These are phyloP conservation scores for Paramecium bursaria DNA, from an alignment of 73 alveolate species.

Conservation along the genomic window DNA sequence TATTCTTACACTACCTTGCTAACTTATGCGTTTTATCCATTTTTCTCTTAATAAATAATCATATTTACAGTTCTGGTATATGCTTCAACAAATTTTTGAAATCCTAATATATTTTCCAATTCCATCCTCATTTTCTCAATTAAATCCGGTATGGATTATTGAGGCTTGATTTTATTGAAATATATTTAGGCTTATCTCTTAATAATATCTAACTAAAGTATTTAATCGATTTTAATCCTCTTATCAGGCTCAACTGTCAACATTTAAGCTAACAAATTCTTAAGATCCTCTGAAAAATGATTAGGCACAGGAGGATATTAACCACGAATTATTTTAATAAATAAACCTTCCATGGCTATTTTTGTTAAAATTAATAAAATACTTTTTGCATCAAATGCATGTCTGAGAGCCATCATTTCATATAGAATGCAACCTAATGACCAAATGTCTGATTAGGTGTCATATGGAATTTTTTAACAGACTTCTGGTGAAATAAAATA, in stretches of 20 bases:
- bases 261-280: background rate
- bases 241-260: background rate
- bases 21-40: background rate
- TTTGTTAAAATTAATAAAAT: background rate
- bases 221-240: slow-evolving; percentile 7
- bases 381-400: slow-evolving; percentile 74
- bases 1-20: background rate
- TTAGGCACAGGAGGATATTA: slow-evolving; percentile 15
- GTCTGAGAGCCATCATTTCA: slow-evolving; percentile 79
- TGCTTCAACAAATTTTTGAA: background rate
- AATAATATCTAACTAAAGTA: background rate
- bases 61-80: background rate
- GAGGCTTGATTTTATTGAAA: background rate
- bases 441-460: slow-evolving; percentile 85
- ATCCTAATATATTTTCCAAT: slow-evolving; percentile 16
- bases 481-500: slow-evolving; percentile 83
- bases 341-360: slow-evolving; percentile 42
- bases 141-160: slow-evolving; percentile 7
- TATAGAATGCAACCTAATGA: slow-evolving; percentile 82
- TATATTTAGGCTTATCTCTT: background rate
- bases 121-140: slow-evolving; percentile 50
- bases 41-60: slow-evolving; percentile 23
- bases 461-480: slow-evolving; percentile 82
- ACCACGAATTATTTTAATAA: slow-evolving; percentile 20
- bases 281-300: slow-evolving; percentile 9